These are phyloP conservation scores for Candida koratica DNA, from an alignment of 805 yeast species.

Conservation along the genomic window DNA sequence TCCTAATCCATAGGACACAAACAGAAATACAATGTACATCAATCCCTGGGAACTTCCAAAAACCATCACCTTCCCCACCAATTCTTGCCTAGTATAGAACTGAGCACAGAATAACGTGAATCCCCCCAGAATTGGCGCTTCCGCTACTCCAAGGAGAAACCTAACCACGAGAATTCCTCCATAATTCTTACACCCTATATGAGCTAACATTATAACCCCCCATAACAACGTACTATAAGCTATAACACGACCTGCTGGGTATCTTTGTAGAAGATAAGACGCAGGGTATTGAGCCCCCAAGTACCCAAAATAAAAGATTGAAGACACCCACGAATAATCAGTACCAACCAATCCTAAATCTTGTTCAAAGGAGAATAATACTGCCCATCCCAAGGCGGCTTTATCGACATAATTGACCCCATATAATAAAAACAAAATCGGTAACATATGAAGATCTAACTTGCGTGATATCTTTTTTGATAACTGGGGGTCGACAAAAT, in stretches of 20 bases:
- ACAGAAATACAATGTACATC: no score
- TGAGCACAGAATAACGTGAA: slow-evolving; percentile 29
- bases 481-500: slow-evolving; percentile 9
- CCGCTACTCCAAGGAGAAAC: slow-evolving; percentile 44
- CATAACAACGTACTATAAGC: slow-evolving; percentile 45
- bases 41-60: no score
- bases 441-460: slow-evolving; percentile 15
- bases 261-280: slow-evolving; percentile 32
- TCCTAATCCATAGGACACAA: slow-evolving; percentile 29
- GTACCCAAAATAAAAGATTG: slow-evolving; percentile 49
- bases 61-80: slow-evolving; percentile 43
- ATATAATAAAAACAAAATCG: slow-evolving; percentile 23
- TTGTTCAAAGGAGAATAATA: slow-evolving; percentile 19
- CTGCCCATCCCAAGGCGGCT: slow-evolving; percentile 27
- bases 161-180: slow-evolving; percentile 23
- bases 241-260: slow-evolving; percentile 31
- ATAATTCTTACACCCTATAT: slow-evolving; percentile 45
- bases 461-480: slow-evolving; percentile 10
- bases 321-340: slow-evolving; percentile 32
- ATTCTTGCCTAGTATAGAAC: slow-evolving; percentile 23
- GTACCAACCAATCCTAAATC: slow-evolving; percentile 30
- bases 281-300: slow-evolving; percentile 31
- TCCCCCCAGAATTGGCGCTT: slow-evolving; percentile 23
- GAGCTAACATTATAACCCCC: slow-evolving; percentile 51
- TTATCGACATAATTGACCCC: slow-evolving; percentile 28